Percentiles rank a stretch among this genome's conserved stretches.
phyloP scores from a whole-genome alignment of 768 basidiomycete genomes.

The Nidularia pulvinata region DNA sequence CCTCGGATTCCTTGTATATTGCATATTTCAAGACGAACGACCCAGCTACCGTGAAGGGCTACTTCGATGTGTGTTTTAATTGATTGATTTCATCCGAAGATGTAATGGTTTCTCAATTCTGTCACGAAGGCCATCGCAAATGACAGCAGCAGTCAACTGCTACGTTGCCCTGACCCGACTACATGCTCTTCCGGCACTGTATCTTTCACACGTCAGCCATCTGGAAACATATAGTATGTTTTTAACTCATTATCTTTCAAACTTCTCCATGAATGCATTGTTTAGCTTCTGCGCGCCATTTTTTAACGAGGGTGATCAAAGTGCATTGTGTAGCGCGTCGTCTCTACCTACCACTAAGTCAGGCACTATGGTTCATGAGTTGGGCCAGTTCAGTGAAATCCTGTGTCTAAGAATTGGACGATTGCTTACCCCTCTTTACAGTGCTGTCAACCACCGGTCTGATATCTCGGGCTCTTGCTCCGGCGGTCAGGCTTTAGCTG shows the following conservation, averaged over 20 bases:
- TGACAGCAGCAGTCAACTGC: neutral
- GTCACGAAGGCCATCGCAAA: neutral
- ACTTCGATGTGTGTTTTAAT: neutral
- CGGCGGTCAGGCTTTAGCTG: neutral
- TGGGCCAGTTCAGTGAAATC: neutral
- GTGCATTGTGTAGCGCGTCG: neutral
- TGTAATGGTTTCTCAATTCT: neutral
- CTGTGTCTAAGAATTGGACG: neutral
- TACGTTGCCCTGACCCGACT: neutral
- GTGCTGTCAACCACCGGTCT: neutral
- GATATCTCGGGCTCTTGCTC: neutral
- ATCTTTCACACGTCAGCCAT: neutral
- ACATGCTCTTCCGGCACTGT: neutral
- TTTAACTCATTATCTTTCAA: neutral
- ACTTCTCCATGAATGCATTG: neutral
- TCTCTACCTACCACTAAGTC: neutral
- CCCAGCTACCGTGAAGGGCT: neutral
- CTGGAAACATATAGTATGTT: neutral
- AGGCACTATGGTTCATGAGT: neutral
- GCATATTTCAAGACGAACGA: neutral
- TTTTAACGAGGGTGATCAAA: neutral
- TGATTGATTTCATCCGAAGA: neutral
- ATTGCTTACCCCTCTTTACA: neutral
- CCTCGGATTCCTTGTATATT: neutral
- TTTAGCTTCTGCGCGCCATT: neutral